Evolutionary conservation across 495 filamentous ascomycete genomes (phyloP).

Genomic region (Penicillium crystallinum): DNA sequence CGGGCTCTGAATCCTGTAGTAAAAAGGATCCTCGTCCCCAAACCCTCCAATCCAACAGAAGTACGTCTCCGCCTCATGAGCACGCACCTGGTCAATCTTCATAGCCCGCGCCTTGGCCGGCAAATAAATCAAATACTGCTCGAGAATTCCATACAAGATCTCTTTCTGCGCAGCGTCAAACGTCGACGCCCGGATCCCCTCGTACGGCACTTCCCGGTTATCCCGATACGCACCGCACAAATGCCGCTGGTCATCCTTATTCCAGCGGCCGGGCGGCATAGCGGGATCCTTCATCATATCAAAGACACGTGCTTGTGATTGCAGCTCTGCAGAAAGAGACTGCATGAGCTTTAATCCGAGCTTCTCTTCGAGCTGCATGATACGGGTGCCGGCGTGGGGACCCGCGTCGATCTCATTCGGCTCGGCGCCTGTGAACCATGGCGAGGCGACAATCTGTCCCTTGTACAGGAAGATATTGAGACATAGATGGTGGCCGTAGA

Average conservation of each 20-base stretch:
- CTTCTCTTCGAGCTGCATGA: conserved; percentile 60
- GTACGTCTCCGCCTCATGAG: conserved; percentile 59
- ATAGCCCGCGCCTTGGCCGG: conserved; percentile 47
- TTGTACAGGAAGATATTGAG: conserved; percentile 60
- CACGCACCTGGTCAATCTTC: conserved; percentile 46
- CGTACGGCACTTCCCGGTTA: conserved; percentile 69
- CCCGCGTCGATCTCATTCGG: conserved; percentile 68
- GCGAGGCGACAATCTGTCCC: conserved; percentile 57
- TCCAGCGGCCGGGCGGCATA: conserved; percentile 67
- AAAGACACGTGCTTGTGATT: conserved; percentile 51
- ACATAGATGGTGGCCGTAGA: conserved; percentile 75
- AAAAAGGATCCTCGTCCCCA: conserved; percentile 63
- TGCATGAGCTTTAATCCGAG: conserved; percentile 65
- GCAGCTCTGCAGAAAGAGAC: conserved; percentile 43
- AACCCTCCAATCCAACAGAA: conserved; percentile 71
- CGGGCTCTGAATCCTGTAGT: conserved; percentile 70
- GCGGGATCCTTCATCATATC: conserved; percentile 49
- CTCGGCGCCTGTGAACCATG: conserved; percentile 74
- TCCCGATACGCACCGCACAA: conserved; percentile 70
- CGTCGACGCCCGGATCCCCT: conserved; percentile 50
- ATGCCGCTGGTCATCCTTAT: conserved; percentile 68
- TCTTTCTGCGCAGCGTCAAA: conserved; percentile 45
- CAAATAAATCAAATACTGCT: conserved; percentile 60
- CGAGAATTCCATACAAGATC: conserved; percentile 50
- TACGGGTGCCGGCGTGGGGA: conserved; percentile 52